Conservation (phyloP, 148 eudicot species). For the Camellia sinensis region DNA sequence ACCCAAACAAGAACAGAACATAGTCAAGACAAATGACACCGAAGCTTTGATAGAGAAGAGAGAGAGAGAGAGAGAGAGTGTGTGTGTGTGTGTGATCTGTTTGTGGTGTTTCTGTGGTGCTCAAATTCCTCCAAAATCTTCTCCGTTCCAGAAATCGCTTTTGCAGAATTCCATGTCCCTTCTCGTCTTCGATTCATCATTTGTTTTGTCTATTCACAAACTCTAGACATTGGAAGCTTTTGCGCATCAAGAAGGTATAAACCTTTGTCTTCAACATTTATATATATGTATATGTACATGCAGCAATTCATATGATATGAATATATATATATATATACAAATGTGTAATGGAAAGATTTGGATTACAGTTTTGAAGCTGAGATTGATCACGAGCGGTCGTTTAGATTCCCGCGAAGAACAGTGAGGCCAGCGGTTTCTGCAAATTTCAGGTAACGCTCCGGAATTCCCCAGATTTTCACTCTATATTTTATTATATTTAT, state of each 20-base stretch:
- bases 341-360: neutral
- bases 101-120: neutral
- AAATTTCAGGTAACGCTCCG: neutral
- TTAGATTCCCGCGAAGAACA: conserved; percentile 2
- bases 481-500: neutral
- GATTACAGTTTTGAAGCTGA: neutral
- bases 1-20: neutral
- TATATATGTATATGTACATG: neutral
- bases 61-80: conserved; percentile 1
- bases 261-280: neutral
- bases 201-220: neutral
- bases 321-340: neutral
- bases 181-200: neutral
- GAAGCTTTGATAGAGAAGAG: conserved; percentile 1
- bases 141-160: neutral
- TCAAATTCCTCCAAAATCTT: neutral
- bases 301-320: neutral
- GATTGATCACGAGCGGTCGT: neutral
- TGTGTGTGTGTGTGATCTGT: neutral
- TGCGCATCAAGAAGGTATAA: neutral
- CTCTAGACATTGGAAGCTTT: neutral
- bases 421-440: conserved; percentile 3
- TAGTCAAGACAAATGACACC: conserved; percentile 23
- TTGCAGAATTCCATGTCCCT: conserved; percentile 6
- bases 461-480: neutral